Conservation (phyloP, 1,284 basidiomycete genomes). For the Ceratobasidium sp. region DNA sequence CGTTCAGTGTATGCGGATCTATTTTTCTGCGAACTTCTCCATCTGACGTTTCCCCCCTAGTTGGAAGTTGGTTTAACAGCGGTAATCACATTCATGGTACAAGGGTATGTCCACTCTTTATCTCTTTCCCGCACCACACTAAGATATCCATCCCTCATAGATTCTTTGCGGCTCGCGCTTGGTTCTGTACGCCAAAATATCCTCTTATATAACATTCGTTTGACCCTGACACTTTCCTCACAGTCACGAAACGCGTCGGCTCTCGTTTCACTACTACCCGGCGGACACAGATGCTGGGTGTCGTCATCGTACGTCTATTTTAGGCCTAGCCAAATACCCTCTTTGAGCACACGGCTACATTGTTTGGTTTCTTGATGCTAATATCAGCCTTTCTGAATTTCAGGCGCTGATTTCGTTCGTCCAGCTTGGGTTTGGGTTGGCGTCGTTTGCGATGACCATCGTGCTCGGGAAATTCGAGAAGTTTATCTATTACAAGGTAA, state of each 20-base stretch:
- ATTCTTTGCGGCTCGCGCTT: slow-evolving; percentile 56
- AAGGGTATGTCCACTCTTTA: slow-evolving; percentile 49
- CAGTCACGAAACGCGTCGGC: slow-evolving; percentile 17
- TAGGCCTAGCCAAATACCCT: not conserved
- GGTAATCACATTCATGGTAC: slow-evolving; percentile 54
- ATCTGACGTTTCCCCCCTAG: slow-evolving; percentile 6
- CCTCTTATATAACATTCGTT: not conserved
- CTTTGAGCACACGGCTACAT: slow-evolving; percentile 49
- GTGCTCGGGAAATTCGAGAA: slow-evolving; percentile 52
- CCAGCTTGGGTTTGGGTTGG: slow-evolving; percentile 35
- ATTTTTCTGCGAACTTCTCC: not conserved
- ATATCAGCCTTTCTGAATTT: not conserved
- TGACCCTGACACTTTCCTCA: not conserved
- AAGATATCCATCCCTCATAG: slow-evolving; percentile 48
- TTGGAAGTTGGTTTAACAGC: slow-evolving; percentile 42
- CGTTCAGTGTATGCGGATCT: slow-evolving; percentile 53
- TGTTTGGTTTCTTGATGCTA: not conserved
- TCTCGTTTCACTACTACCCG: slow-evolving; percentile 50
- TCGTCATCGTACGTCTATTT: slow-evolving; percentile 53
- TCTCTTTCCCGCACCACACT: slow-evolving; percentile 1
- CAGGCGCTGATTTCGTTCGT: slow-evolving; percentile 19
- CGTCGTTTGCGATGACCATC: slow-evolving; percentile 8
- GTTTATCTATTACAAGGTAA: slow-evolving; percentile 22
- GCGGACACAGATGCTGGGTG: slow-evolving; percentile 53
- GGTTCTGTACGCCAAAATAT: slow-evolving; percentile 52